phyloP scores from a whole-genome alignment of 768 basidiomycete species.

The Daedaleopsis sinensis region DNA sequence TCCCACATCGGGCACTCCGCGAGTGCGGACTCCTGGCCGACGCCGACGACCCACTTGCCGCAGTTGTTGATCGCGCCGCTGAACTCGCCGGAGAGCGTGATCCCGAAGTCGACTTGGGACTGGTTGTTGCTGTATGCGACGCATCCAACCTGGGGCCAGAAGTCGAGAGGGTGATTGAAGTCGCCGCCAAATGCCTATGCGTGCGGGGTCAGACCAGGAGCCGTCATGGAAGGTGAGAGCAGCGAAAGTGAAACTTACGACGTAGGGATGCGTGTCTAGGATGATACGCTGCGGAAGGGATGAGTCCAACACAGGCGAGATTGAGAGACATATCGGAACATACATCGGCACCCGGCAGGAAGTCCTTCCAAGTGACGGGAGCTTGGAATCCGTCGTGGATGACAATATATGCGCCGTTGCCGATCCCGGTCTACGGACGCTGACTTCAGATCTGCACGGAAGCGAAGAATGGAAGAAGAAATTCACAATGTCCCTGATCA shows the following conservation, averaged over 20 bases:
- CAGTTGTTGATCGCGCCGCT: slow-evolving; percentile 69
- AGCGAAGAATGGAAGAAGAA: slow-evolving; percentile 14
- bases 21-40: slow-evolving; percentile 18
- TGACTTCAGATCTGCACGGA: not conserved
- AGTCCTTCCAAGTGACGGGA: slow-evolving; percentile 44
- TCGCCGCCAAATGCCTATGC: slow-evolving; percentile 29
- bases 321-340: not conserved
- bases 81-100: slow-evolving; percentile 79
- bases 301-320: not conserved
- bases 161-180: slow-evolving; percentile 28
- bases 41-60: slow-evolving; percentile 50
- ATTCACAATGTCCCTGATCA: slow-evolving; percentile 79
- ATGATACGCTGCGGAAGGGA: slow-evolving; percentile 37
- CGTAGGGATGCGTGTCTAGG: slow-evolving; percentile 57
- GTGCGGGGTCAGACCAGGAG: not conserved
- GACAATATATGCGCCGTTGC: slow-evolving; percentile 62
- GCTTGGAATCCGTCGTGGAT: slow-evolving; percentile 62
- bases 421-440: slow-evolving; percentile 49
- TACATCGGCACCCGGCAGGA: slow-evolving; percentile 41
- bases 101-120: slow-evolving; percentile 58
- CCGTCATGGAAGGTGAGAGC: not conserved
- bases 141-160: slow-evolving; percentile 30
- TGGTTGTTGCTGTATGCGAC: slow-evolving; percentile 28
- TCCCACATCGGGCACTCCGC: slow-evolving; percentile 45
- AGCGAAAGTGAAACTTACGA: slow-evolving; percentile 26